phyloP scores from a whole-genome alignment of 2,329 filamentous ascomycete species.

The Lecanosticta acicola region DNA sequence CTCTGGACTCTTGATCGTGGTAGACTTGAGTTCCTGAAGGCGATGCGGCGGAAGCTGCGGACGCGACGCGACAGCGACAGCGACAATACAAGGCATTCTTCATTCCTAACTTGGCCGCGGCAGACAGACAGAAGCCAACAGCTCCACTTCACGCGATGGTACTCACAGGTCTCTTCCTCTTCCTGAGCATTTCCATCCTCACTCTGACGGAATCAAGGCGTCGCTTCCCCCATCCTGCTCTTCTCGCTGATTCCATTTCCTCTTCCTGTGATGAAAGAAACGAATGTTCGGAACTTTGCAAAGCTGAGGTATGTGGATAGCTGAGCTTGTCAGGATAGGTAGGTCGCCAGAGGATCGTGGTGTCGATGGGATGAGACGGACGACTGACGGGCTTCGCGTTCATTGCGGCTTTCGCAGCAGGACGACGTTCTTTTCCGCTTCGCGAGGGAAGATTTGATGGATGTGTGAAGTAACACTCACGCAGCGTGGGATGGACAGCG shows the following conservation, averaged over 20 bases:
- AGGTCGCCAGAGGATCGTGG: neutral
- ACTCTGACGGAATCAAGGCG: slow-evolving; percentile 59
- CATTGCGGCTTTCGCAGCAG: too few species aligned
- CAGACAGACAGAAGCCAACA: too few species aligned
- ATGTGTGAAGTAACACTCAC: too few species aligned
- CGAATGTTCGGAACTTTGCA: slow-evolving; percentile 57
- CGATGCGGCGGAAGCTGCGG: too few species aligned
- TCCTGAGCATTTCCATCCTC: slow-evolving; percentile 63
- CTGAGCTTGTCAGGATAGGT: neutral
- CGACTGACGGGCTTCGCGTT: slow-evolving; percentile 20
- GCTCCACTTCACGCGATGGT: slow-evolving; percentile 58
- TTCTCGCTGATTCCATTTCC: slow-evolving; percentile 60
- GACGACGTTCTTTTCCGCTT: too few species aligned
- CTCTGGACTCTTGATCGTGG: neutral
- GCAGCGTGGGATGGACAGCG: too few species aligned
- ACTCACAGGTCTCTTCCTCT: slow-evolving; percentile 60
- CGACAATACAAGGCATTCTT: slow-evolving; percentile 17
- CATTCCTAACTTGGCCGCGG: slow-evolving; percentile 42
- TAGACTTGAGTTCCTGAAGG: neutral
- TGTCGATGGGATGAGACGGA: neutral
- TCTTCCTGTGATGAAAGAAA: slow-evolving; percentile 53
- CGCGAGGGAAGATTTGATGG: too few species aligned
- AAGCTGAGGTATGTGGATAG: slow-evolving; percentile 47
- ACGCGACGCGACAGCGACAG: too few species aligned
- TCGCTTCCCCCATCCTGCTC: slow-evolving; percentile 59